Conservation (phyloP, 2,329 filamentous ascomycete genomes). For the Lasiodiplodia sp. region DNA sequence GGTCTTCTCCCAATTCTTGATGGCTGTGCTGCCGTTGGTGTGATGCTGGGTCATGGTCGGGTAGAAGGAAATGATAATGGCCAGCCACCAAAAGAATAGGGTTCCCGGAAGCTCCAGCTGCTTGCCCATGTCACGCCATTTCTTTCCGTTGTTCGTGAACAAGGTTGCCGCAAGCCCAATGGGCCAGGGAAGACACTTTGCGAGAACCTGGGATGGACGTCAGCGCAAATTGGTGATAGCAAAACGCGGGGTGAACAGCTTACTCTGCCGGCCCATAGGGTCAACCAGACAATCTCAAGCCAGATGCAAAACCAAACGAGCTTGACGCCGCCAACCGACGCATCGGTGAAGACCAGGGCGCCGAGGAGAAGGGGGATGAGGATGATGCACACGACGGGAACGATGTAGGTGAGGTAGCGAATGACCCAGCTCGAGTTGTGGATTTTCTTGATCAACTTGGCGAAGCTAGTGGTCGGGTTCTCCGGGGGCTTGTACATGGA, state of each 20-base stretch:
- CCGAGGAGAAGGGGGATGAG: slow-evolving; percentile 74
- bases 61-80: slow-evolving; percentile 83
- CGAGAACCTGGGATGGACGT: slow-evolving; percentile 57
- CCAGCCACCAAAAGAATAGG: slow-evolving; percentile 91
- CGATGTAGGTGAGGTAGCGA: slow-evolving; percentile 75
- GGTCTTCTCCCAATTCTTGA: slow-evolving; percentile 74
- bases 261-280: slow-evolving; percentile 78
- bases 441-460: slow-evolving; percentile 69
- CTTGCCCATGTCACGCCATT: slow-evolving; percentile 89
- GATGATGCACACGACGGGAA: slow-evolving; percentile 68
- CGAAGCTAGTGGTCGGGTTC: slow-evolving; percentile 67
- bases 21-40: slow-evolving; percentile 58
- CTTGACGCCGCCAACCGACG: slow-evolving; percentile 75
- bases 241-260: slow-evolving; percentile 11
- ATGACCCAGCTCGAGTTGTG: slow-evolving; percentile 72
- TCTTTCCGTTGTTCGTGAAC: slow-evolving; percentile 86
- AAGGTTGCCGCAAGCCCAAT: slow-evolving; percentile 72
- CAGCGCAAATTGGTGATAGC: background rate
- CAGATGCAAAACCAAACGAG: slow-evolving; percentile 94
- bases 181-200: slow-evolving; percentile 69
- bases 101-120: slow-evolving; percentile 86
- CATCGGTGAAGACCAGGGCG: slow-evolving; percentile 63
- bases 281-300: slow-evolving; percentile 92
- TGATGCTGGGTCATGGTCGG: slow-evolving; percentile 78
- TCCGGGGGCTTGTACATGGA: slow-evolving; percentile 70